These are phyloP conservation scores for Neofusicoccum ribis DNA, from an alignment of 2,329 filamentous ascomycete species.

Conservation along the genomic window DNA sequence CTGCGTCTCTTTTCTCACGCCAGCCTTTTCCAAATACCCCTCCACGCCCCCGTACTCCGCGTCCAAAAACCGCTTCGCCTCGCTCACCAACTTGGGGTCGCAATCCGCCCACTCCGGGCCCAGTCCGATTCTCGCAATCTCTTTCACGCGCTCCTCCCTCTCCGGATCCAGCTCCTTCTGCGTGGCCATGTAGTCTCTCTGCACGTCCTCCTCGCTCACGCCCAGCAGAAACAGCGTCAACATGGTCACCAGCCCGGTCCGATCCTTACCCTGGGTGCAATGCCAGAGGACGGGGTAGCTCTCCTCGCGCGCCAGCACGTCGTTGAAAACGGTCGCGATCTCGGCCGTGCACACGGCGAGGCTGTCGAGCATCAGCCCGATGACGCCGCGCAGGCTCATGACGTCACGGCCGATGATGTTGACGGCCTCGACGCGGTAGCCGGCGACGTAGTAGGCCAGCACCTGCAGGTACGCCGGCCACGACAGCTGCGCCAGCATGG, in stretches of 20 bases:
- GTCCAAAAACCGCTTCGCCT: slow-evolving; percentile 59
- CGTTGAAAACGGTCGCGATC: slow-evolving; percentile 55
- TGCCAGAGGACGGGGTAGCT: slow-evolving; percentile 71
- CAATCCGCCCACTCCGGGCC: slow-evolving; percentile 52
- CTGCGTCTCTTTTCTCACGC: slow-evolving; percentile 44
- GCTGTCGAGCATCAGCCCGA: slow-evolving; percentile 68
- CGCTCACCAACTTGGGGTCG: slow-evolving; percentile 59
- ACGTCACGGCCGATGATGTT: slow-evolving; percentile 67
- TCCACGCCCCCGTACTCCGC: slow-evolving; percentile 65
- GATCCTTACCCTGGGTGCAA: slow-evolving; percentile 88
- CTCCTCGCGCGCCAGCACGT: slow-evolving; percentile 46
- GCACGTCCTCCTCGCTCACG: slow-evolving; percentile 60
- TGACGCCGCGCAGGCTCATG: slow-evolving; percentile 70
- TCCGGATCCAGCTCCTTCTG: slow-evolving; percentile 61
- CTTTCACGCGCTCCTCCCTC: slow-evolving; percentile 62
- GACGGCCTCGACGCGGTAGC: slow-evolving; percentile 70
- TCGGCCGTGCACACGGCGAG: slow-evolving; percentile 67
- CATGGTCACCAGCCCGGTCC: slow-evolving; percentile 71
- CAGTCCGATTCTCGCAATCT: slow-evolving; percentile 71
- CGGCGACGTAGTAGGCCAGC: slow-evolving; percentile 62
- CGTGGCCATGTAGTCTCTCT: slow-evolving; percentile 71
- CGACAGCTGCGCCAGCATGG: slow-evolving; percentile 66
- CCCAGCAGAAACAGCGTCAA: slow-evolving; percentile 66
- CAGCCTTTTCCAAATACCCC: slow-evolving; percentile 65
- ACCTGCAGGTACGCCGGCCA: slow-evolving; percentile 67